Percentiles rank a stretch among this genome's conserved stretches.
Evolutionary conservation across 805 yeast species (phyloP).

Genomic region (Candida succiphila): DNA sequence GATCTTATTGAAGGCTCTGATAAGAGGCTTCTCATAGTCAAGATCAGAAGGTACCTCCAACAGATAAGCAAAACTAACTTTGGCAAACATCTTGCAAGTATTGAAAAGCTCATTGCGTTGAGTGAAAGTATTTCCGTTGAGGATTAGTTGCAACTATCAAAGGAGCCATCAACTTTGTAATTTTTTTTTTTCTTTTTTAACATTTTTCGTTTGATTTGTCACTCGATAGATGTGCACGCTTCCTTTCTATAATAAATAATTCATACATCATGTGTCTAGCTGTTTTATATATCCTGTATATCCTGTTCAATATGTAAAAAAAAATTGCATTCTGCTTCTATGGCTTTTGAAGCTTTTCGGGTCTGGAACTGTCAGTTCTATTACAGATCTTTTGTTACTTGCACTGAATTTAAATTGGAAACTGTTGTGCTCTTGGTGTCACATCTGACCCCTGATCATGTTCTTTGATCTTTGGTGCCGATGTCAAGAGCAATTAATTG

Average conservation of each 20-base stretch:
- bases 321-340: too few species aligned
- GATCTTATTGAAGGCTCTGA: slow-evolving; percentile 68
- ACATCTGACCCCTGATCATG: background rate
- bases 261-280: too few species aligned
- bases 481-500: slow-evolving; percentile 2
- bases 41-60: slow-evolving; percentile 73
- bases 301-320: too few species aligned
- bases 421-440: too few species aligned
- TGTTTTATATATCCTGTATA: too few species aligned
- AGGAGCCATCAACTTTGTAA: background rate
- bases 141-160: background rate
- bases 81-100: slow-evolving; percentile 79
- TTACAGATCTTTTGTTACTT: too few species aligned
- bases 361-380: too few species aligned
- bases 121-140: slow-evolving; percentile 30
- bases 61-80: slow-evolving; percentile 57
- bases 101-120: slow-evolving; percentile 58
- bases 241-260: too few species aligned
- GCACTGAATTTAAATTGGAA: too few species aligned
- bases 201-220: background rate
- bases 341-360: too few species aligned
- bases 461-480: background rate
- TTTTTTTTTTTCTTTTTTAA: background rate
- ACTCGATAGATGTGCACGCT: too few species aligned
- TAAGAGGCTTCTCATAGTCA: slow-evolving; percentile 57